Conservation (phyloP, 164 flowering plant genomes). For the grape (Vitis vinifera) region ASM3070453v1 NC_081807.1:2963001-2963500, state of each 20-base stretch:
- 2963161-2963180: constrained; percentile 77
- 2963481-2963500: too few relatives aligned
- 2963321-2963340: constrained; percentile 6
- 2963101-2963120: constrained; percentile 54
- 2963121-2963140: constrained; percentile 52
- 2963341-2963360: constrained; percentile 41
- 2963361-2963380: constrained; percentile 25
- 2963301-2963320: constrained; percentile 51
- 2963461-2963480: too few relatives aligned
- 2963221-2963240: constrained; percentile 76
- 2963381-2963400: too few relatives aligned
- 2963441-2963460: too few relatives aligned
- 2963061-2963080: constrained; percentile 71
- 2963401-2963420: too few relatives aligned
- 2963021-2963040: constrained; percentile 64
- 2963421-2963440: too few relatives aligned
- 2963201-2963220: constrained; percentile 83
- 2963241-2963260: constrained; percentile 74
- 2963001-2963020: constrained; percentile 56
- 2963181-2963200: constrained; percentile 80
- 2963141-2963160: constrained; percentile 67
- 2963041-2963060: constrained; percentile 71
- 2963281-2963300: constrained; percentile 71
- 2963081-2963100: constrained; percentile 61
- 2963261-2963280: constrained; percentile 79